phyloP scores from a whole-genome alignment of 352 stramenopile species.

The Thraustochytrium sp. region DNA sequence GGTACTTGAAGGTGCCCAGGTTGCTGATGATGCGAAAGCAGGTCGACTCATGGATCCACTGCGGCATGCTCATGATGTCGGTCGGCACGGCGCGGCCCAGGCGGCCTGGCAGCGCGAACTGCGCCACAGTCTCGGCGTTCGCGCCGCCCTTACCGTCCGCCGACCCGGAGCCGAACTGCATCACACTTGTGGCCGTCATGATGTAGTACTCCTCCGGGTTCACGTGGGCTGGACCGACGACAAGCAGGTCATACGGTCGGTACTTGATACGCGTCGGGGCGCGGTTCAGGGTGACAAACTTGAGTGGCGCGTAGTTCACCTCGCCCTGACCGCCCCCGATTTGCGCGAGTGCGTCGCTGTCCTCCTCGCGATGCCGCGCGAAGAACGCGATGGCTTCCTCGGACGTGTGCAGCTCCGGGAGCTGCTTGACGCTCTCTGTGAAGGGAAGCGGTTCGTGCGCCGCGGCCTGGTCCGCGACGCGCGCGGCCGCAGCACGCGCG shows the following conservation, averaged over 20 bases:
- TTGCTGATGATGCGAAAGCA: conserved; percentile 87
- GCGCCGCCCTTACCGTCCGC: not conserved
- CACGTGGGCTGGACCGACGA: conserved; percentile 71
- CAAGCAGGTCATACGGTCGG: conserved; percentile 80
- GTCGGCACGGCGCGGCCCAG: conserved; percentile 54
- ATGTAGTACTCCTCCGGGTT: conserved; percentile 58
- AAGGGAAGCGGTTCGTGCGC: conserved; percentile 30
- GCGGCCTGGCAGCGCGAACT: not conserved
- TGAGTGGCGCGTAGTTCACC: conserved; percentile 69
- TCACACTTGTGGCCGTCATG: conserved; percentile 52
- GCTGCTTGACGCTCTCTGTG: conserved; percentile 34
- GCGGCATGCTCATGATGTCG: conserved; percentile 81
- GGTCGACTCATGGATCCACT: conserved; percentile 87
- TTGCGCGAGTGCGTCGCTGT: not conserved
- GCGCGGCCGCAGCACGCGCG: too few relatives aligned
- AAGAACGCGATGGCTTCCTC: conserved; percentile 90
- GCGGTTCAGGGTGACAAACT: conserved; percentile 86
- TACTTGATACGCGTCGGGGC: conserved; percentile 63
- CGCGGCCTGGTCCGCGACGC: too few relatives aligned
- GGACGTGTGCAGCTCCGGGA: conserved; percentile 54
- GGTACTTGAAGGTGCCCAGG: conserved; percentile 85
- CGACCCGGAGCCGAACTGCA: conserved; percentile 54
- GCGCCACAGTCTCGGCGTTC: not conserved
- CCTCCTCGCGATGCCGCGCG: conserved; percentile 68
- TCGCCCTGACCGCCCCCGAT: not conserved